These are phyloP conservation scores for Suhomyces emberorum DNA, from an alignment of 805 yeast genomes.

Conservation along the genomic window DNA sequence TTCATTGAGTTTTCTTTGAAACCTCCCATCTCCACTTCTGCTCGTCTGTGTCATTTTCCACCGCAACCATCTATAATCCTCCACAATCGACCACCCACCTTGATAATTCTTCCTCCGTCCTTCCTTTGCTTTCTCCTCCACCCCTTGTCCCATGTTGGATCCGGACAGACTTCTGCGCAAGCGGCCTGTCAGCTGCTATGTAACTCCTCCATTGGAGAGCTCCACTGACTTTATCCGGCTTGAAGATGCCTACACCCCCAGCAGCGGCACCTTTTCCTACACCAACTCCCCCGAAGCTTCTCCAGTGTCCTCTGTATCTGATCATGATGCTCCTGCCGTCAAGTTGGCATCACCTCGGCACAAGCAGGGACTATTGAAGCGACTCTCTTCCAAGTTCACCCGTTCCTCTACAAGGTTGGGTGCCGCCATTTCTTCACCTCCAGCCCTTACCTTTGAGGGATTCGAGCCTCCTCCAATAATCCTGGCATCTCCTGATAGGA, in stretches of 20 bases:
- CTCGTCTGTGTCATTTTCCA: too few relatives aligned
- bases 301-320: constrained; percentile 6
- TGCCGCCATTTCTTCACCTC: not conserved
- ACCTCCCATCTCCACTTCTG: too few relatives aligned
- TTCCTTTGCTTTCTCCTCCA: too few relatives aligned
- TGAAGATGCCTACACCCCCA: constrained; percentile 8
- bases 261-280: constrained; percentile 7
- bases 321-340: not conserved
- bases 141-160: too few relatives aligned
- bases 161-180: too few relatives aligned
- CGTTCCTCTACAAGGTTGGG: not conserved
- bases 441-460: not conserved
- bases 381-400: constrained; percentile 1
- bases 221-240: not conserved
- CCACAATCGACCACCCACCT: too few relatives aligned
- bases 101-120: too few relatives aligned
- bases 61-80: too few relatives aligned
- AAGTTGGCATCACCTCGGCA: not conserved
- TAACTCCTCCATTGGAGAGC: constrained; percentile 15
- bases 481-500: not conserved
- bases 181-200: constrained; percentile 16
- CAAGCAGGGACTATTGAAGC: constrained; percentile 2
- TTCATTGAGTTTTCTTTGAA: too few relatives aligned
- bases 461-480: not conserved
- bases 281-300: constrained; percentile 4